Conservation (phyloP, 768 basidiomycete species). For the Tulasnella sp. region DNA sequence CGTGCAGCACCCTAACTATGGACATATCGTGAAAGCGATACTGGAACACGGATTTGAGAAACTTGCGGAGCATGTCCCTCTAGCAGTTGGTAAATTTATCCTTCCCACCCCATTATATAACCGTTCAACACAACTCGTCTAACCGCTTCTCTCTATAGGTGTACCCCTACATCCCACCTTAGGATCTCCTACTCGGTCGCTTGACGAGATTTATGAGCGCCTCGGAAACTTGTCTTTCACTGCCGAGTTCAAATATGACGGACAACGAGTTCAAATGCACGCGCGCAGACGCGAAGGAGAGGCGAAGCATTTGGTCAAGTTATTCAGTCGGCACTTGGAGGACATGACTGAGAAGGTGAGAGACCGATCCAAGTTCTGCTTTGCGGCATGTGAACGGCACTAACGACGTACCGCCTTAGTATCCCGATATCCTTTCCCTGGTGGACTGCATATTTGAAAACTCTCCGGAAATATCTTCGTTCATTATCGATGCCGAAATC, state of each 20-base stretch:
- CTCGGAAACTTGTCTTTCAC: slow-evolving; percentile 68
- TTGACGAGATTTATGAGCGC: slow-evolving; percentile 79
- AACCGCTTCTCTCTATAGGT: slow-evolving; percentile 49
- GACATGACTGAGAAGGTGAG: slow-evolving; percentile 87
- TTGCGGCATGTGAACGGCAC: not conserved
- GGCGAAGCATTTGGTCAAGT: slow-evolving; percentile 50
- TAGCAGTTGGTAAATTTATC: slow-evolving; percentile 66
- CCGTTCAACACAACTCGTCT: not conserved
- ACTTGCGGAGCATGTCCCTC: slow-evolving; percentile 61
- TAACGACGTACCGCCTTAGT: slow-evolving; percentile 49
- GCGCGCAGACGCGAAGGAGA: slow-evolving; percentile 47
- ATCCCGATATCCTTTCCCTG: slow-evolving; percentile 76
- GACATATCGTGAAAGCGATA: slow-evolving; percentile 65
- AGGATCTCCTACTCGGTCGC: slow-evolving; percentile 81
- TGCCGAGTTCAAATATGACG: slow-evolving; percentile 93
- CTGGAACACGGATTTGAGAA: slow-evolving; percentile 63
- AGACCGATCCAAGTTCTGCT: slow-evolving; percentile 10
- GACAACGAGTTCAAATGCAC: slow-evolving; percentile 83
- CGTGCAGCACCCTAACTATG: slow-evolving; percentile 76
- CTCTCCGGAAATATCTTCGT: slow-evolving; percentile 54
- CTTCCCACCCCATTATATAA: slow-evolving; percentile 17
- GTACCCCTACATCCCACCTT: slow-evolving; percentile 85
- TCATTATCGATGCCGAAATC: slow-evolving; percentile 85
- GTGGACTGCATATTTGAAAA: slow-evolving; percentile 55
- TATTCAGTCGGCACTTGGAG: slow-evolving; percentile 89